A percentile compares a stretch with the other conserved stretches of the same genome.
Evolutionary conservation across 257 asterid genomes (phyloP).

Genomic region (Solanum ossicruentum): DNA sequence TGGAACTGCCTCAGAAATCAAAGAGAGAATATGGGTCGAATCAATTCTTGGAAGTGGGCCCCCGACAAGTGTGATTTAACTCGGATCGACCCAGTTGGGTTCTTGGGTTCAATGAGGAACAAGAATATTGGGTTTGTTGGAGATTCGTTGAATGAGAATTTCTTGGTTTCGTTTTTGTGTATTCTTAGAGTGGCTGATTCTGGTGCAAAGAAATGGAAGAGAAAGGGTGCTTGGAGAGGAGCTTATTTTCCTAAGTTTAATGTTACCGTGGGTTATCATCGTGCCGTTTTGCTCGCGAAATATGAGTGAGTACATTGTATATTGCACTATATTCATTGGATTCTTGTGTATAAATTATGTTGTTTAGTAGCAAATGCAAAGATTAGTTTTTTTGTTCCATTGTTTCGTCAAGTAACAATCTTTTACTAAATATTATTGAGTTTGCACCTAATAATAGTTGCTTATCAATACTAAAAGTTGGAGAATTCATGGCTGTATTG

Average conservation of each 20-base stretch:
- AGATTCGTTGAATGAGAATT: slow-evolving; percentile 88
- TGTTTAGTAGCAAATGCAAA: neutral
- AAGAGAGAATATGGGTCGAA: slow-evolving; percentile 63
- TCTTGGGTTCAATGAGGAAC: slow-evolving; percentile 56
- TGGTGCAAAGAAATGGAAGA: slow-evolving; percentile 92
- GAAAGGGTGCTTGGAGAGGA: slow-evolving; percentile 95
- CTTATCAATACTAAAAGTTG: neutral
- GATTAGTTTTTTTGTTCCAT: neutral
- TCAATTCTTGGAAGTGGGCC: slow-evolving; percentile 94
- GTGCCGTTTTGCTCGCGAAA: slow-evolving; percentile 82
- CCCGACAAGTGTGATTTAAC: slow-evolving; percentile 56
- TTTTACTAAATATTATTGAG: neutral
- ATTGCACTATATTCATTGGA: neutral
- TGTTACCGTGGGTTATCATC: slow-evolving; percentile 87
- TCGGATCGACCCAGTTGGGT: slow-evolving; percentile 59
- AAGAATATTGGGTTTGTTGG: slow-evolving; percentile 90
- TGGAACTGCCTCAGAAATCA: slow-evolving; percentile 86
- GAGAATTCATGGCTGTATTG: neutral
- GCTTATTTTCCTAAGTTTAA: slow-evolving; percentile 80
- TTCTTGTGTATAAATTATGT: neutral
- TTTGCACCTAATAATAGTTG: neutral
- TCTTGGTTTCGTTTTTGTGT: slow-evolving; percentile 71
- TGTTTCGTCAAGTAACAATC: neutral
- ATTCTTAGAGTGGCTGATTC: slow-evolving; percentile 51
- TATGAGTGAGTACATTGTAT: slow-evolving; percentile 41